Evolutionary conservation across 2,329 filamentous ascomycete species (phyloP), one percentile per base, ranked within the genome.

Genomic region (Aureobasidium sp.): DNA sequence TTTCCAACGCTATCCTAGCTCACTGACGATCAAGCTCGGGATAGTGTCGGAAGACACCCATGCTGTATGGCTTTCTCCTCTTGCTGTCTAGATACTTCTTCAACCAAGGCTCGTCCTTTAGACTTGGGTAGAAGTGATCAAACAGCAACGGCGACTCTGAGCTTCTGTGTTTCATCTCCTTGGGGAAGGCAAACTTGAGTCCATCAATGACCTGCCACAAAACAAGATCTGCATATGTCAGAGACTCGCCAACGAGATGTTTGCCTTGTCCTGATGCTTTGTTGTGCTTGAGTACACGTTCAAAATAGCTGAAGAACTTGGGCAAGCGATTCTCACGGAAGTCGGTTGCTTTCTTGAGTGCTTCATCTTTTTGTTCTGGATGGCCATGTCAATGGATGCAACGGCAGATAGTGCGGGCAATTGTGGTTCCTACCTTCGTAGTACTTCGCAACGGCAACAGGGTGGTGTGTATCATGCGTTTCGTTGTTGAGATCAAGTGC

Each of bases 391-490:
- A 41, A 42, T 54, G 8, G 10, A 32, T 54, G 8, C 13, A 42
- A 21, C 10, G 21, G 5, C 4, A 3, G 13, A 37, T 37, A 14
- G 11, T 37, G 13, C 3, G 13, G 5, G 13, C 13, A 37, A 37
- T 13, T 4, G 6, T 6, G 5, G 27, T 8, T 9, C 42, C 36
- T 45, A 67, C 66, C 66, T 68, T 91, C 87, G 68, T 91, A 93
- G 71, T 86, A 88, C 5, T 81, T 70, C 1, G 72, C 70, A 0
- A 76, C 69, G 1, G 82, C 79, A 57, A 90, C 76, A 1, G 89
- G 89, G 68, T 93, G 89, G 71, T 93, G 89, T 30, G 83, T 85
- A 67, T 92, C 87, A 70, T 92, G 89, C 0, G 84, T 72, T 74
- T 92, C 89, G 66, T 87, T 85, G 68, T 82, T 83, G 50, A 92